Percentiles rank a stretch among this genome's conserved stretches.
Evolutionary conservation across 2,329 filamentous ascomycete species (phyloP).

Genomic region (Claviceps spartinae): DNA sequence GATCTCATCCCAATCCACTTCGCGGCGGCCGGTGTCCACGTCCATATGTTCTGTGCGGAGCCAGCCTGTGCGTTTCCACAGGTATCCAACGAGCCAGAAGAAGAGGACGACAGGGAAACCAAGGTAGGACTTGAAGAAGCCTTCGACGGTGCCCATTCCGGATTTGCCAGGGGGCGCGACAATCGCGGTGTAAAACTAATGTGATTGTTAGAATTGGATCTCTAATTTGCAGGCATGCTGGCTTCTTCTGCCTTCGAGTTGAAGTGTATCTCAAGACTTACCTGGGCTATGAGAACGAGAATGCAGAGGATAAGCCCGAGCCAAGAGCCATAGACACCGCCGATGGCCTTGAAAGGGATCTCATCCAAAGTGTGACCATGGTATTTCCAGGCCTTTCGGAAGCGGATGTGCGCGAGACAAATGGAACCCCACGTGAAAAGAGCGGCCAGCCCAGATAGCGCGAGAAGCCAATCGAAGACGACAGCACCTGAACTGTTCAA

Average conservation of each 20-base stretch:
- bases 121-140: slow-evolving; percentile 43
- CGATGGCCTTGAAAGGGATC: slow-evolving; percentile 48
- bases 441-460: slow-evolving; percentile 45
- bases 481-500: slow-evolving; percentile 27
- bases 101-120: slow-evolving; percentile 38
- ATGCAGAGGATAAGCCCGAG: slow-evolving; percentile 45
- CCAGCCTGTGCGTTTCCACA: slow-evolving; percentile 54
- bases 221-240: too few relatives aligned
- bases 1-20: slow-evolving; percentile 52
- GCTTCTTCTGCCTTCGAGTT: not conserved
- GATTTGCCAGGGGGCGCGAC: slow-evolving; percentile 17
- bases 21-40: slow-evolving; percentile 51
- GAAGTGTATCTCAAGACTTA: slow-evolving; percentile 14
- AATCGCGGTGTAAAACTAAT: slow-evolving; percentile 37
- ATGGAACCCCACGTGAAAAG: slow-evolving; percentile 54
- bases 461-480: slow-evolving; percentile 49
- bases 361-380: slow-evolving; percentile 51
- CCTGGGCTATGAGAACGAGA: slow-evolving; percentile 41
- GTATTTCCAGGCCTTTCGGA: slow-evolving; percentile 43
- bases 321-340: slow-evolving; percentile 50
- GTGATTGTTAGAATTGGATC: not conserved
- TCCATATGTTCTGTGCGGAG: slow-evolving; percentile 48
- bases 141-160: slow-evolving; percentile 27
- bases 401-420: slow-evolving; percentile 50
- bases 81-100: slow-evolving; percentile 44